Conservation (phyloP, 805 yeast genomes). For the Scheffersomyces coipomensis region DNA sequence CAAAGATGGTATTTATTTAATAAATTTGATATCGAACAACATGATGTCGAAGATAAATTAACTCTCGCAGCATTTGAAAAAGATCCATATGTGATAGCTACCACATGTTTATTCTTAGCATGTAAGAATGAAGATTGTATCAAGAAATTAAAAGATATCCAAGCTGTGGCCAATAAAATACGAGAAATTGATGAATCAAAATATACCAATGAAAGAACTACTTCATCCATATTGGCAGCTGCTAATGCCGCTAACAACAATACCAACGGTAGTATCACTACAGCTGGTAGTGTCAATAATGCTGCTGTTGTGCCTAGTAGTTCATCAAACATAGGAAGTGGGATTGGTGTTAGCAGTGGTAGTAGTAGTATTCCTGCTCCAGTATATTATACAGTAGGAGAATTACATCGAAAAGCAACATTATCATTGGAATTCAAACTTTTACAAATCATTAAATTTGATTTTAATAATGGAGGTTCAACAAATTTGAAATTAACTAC, state of each 20-base stretch:
- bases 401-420: constrained; percentile 55
- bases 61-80: constrained; percentile 29
- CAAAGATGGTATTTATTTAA: constrained; percentile 72
- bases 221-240: background rate
- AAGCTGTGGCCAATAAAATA: constrained; percentile 46
- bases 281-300: background rate
- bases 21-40: constrained; percentile 43
- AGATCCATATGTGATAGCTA: constrained; percentile 60
- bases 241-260: background rate
- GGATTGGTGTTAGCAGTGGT: background rate
- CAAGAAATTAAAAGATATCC: constrained; percentile 66
- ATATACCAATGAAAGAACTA: constrained; percentile 7
- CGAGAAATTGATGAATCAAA: constrained; percentile 31
- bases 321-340: background rate
- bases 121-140: constrained; percentile 82
- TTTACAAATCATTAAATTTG: constrained; percentile 76
- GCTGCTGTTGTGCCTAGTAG: too few species aligned
- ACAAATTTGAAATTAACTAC: constrained; percentile 25
- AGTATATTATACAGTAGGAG: constrained; percentile 18
- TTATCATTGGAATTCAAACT: constrained; percentile 67
- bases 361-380: background rate
- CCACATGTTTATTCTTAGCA: constrained; percentile 68
- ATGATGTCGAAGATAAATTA: constrained; percentile 11
- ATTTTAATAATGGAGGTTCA: constrained; percentile 62
- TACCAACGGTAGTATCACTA: background rate